Evolutionary conservation across 2,329 filamentous ascomycete genomes (phyloP).

Genomic region (Byssothecium circinans): DNA sequence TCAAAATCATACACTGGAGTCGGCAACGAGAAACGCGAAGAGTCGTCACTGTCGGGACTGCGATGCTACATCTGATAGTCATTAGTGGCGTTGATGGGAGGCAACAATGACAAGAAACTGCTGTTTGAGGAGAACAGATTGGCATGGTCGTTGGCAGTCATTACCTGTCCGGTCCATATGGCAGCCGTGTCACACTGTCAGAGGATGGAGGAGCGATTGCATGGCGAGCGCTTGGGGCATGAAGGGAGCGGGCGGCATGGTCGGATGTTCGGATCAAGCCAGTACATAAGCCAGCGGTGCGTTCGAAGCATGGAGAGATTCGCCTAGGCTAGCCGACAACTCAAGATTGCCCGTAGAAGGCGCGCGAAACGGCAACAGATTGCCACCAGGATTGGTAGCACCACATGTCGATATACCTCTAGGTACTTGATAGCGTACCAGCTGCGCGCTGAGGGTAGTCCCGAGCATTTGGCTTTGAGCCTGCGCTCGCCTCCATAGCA

Average conservation of each 20-base stretch:
- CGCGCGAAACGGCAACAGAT: constrained; percentile 35
- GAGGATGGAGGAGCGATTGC: constrained; percentile 2
- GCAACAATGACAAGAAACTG: too few species aligned
- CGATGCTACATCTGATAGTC: too few species aligned
- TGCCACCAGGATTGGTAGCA: constrained; percentile 55
- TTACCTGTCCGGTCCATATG: too few species aligned
- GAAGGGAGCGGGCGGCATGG: constrained; percentile 10
- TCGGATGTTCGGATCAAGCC: constrained; percentile 22
- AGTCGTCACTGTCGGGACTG: too few species aligned
- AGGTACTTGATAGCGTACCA: constrained; percentile 64
- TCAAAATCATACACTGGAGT: too few species aligned
- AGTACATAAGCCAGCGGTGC: constrained; percentile 27
- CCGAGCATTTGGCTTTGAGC: constrained; percentile 47
- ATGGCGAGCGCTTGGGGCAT: constrained; percentile 4
- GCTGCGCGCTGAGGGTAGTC: constrained; percentile 52
- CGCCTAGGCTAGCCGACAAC: constrained; percentile 34
- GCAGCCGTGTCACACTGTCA: neutral
- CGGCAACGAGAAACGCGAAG: neutral
- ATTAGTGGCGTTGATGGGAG: too few species aligned
- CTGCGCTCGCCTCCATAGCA: constrained; percentile 73
- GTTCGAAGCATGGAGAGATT: constrained; percentile 30
- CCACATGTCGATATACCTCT: constrained; percentile 66
- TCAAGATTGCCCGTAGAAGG: constrained; percentile 33
- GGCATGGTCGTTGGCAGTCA: neutral
- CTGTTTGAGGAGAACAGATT: neutral